A percentile compares a stretch with the other conserved stretches of the same genome.
Evolutionary conservation across 768 basidiomycete genomes (phyloP).

Genomic region (Rhodosporidiobolus sp.): DNA sequence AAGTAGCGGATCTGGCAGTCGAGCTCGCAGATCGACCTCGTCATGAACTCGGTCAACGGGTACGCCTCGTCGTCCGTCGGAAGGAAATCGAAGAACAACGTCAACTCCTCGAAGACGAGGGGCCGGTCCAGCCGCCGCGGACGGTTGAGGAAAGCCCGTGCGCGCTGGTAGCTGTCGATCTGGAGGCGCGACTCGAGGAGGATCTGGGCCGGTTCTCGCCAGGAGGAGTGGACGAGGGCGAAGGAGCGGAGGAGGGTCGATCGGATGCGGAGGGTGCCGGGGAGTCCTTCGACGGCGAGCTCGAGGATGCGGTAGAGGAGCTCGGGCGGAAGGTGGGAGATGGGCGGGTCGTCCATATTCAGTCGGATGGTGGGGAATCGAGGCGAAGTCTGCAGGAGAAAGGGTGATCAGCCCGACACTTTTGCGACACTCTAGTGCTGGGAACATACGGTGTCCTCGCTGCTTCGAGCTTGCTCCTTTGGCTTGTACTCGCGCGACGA

Average conservation of each 20-base stretch:
- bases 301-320: conserved; percentile 14
- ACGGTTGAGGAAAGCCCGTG: conserved; percentile 2
- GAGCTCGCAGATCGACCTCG: not conserved
- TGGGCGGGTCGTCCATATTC: not conserved
- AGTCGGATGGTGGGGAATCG: too few species aligned
- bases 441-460: too few species aligned
- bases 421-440: too few species aligned
- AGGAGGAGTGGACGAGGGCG: conserved; percentile 2
- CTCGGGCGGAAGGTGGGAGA: conserved; percentile 17
- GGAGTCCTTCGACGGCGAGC: conserved; percentile 21
- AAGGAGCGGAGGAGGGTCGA: conserved; percentile 7
- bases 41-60: conserved; percentile 14
- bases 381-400: too few species aligned
- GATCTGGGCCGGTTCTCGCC: conserved; percentile 11
- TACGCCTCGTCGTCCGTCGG: conserved; percentile 22
- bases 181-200: conserved; percentile 26
- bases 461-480: too few species aligned
- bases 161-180: conserved; percentile 6
- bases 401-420: too few species aligned
- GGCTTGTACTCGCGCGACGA: too few species aligned
- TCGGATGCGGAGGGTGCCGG: conserved; percentile 3
- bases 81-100: conserved; percentile 27
- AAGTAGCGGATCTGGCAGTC: not conserved
- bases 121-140: not conserved
- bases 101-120: conserved; percentile 20